Evolutionary conservation across 202 grass and related monocot species (phyloP), one percentile per base, ranked within the genome.

Genomic region (Setaria italica): DNA sequence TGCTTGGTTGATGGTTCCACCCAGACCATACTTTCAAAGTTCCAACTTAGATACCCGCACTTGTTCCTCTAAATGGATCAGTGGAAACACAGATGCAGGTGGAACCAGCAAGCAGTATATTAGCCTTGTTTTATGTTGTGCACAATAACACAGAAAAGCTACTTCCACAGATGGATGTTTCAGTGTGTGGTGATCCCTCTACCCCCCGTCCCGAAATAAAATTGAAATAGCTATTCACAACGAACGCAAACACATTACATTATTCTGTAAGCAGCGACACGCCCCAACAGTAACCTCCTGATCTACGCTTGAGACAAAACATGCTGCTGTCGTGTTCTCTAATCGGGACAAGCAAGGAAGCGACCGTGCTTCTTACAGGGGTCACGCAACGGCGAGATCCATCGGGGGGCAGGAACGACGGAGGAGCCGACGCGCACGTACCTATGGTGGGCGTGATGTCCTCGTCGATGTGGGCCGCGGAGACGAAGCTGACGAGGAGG

Each of bases 401-500:
- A 77, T 7, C 4, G 55, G 60, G 34, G 43, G 67, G 14, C 14
- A 17, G 47, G 13, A 17, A 3, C 37, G 47, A 17, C 69, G 49
- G 48, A 39, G 47, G 9, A 3, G 17, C 10, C 29, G 5, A 6
- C 20, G 49, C n/a, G 25, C 9, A 10, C 74, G 56, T 82, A 95
- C 93, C 93, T 67, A 95, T 90, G 43, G 93, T 95, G 43, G 93
- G 93, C 17, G 90, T 49, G 56, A 95, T 91, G 80, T 92, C 88
- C 9, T 90, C 90, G 50, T 83, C 82, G 58, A 85, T 76, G 86
- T 82, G 80, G 58, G 83, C 73, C 76, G 87, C 85, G 78, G 93
- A 90, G 85, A 95, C 91, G 90, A 95, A 95, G 80, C 85, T 92
- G 65, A 92, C 93, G 69, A 95, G 93, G 51, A 95, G 80, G 81